Evolutionary conservation across 2,329 filamentous ascomycete species (phyloP), one percentile per base, ranked within the genome.

Genomic region (Blastomyces silverae): DNA sequence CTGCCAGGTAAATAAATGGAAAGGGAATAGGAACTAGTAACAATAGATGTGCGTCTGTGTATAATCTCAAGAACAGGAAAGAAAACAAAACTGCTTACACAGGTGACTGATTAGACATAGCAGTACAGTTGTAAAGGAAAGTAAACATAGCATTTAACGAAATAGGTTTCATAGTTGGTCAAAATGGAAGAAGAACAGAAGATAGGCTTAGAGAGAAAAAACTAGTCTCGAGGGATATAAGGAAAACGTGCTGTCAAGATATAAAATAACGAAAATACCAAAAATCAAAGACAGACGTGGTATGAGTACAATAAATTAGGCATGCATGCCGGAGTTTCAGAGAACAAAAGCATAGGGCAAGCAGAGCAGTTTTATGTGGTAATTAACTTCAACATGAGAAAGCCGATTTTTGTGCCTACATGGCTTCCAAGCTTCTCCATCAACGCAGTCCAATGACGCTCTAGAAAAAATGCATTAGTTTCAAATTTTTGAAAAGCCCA

Each of bases 401-500:
- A 42, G 15, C 17, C 22, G 50, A 52, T 3, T 17, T 17, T 25
- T 46, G 4, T 53, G 53, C 28, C 37, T 58, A 37, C 34, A 57
- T 37, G 37, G 34, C 17, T 39, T n/a, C 20, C 28, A 37, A 57
- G 46, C 57, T 50, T 39, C 25, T 42, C 64, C 69, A 71, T 71
- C 62, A 78, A 75, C 90, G 88, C 70, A 95, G 82, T 64, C 91
- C 91, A 76, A 95, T 94, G 64, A 94, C 91, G 75, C 90, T 94
- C 91, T 84, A 70, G 46, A 63, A 7, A 31, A 56, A 31, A 60
- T 58, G 17, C 31, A 63, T 73, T 69, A 75, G 72, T 61, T 55
- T 31, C 37, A 3, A 5, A 11, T 20, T 52, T 17, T 20, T 8
- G 22, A 31, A 7, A 48, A 2, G 20, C n/a, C 28, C 0, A 56